These are phyloP conservation scores for Psilocybe tampanensis DNA, from an alignment of 768 basidiomycete genomes.

Conservation along the genomic window DNA sequence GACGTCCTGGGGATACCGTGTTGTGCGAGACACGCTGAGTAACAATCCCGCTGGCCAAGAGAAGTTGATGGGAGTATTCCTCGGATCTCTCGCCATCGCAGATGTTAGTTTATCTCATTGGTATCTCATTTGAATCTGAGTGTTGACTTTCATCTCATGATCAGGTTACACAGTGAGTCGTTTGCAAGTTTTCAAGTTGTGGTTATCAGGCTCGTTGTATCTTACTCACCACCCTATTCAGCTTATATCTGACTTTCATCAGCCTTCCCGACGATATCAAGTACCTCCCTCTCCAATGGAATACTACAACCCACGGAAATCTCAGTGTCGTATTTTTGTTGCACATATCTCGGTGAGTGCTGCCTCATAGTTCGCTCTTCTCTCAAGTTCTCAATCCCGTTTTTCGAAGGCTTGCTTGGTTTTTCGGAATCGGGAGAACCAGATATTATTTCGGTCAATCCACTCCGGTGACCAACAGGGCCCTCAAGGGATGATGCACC, in stretches of 20 bases:
- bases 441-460: slow-evolving; percentile 38
- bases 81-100: slow-evolving; percentile 66
- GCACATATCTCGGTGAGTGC: slow-evolving; percentile 51
- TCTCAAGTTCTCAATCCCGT: not conserved
- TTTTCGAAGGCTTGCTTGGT: slow-evolving; percentile 49
- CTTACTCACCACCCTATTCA: slow-evolving; percentile 23
- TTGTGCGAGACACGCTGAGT: slow-evolving; percentile 60
- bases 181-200: too few relatives aligned
- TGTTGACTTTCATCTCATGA: not conserved
- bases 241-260: slow-evolving; percentile 54
- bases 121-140: not conserved
- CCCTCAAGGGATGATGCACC: not conserved
- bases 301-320: slow-evolving; percentile 70
- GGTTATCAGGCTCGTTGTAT: too few relatives aligned
- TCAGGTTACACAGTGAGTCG: slow-evolving; percentile 16
- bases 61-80: slow-evolving; percentile 62
- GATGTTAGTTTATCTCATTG: slow-evolving; percentile 36
- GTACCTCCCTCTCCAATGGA: slow-evolving; percentile 55
- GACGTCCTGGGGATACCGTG: slow-evolving; percentile 68
- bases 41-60: slow-evolving; percentile 65
- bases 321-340: slow-evolving; percentile 61
- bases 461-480: not conserved
- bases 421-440: slow-evolving; percentile 50
- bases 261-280: slow-evolving; percentile 55
- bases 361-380: slow-evolving; percentile 4